A percentile compares a stretch with the other conserved stretches of the same genome.
phyloP scores from a whole-genome alignment of 2,329 filamentous ascomycete genomes.

The Immersiporthe knoxdaviesiana region DNA sequence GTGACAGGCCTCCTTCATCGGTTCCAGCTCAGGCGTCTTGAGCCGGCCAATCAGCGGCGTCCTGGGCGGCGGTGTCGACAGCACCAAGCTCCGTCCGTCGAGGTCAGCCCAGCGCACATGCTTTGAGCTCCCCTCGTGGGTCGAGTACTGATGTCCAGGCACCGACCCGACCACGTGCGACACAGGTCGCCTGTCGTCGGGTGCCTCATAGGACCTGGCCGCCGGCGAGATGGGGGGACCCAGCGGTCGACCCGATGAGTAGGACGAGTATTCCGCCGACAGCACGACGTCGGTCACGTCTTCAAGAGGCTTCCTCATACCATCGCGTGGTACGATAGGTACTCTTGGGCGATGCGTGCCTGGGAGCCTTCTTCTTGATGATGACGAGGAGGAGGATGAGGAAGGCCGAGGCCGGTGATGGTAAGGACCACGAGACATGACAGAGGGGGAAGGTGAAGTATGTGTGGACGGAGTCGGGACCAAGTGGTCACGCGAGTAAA shows the following conservation, averaged over 20 bases:
- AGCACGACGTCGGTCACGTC: constrained; percentile 22
- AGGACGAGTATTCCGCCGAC: constrained; percentile 17
- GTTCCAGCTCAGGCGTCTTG: constrained; percentile 26
- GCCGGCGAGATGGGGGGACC: neutral
- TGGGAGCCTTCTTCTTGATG: constrained; percentile 5
- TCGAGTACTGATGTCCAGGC: neutral
- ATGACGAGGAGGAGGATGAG: no score
- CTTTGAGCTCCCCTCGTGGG: neutral
- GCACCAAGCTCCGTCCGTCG: neutral
- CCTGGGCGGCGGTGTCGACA: constrained; percentile 16
- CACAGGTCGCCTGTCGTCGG: neutral
- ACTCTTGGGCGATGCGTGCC: neutral
- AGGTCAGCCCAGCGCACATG: constrained; percentile 11
- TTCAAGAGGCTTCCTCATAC: constrained; percentile 4
- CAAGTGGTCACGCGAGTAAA: neutral
- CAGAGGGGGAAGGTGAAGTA: neutral
- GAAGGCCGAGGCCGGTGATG: neutral
- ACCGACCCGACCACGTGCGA: neutral
- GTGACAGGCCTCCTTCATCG: neutral
- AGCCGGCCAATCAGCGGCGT: constrained; percentile 25
- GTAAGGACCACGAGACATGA: neutral
- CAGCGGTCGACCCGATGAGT: neutral
- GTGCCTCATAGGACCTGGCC: neutral
- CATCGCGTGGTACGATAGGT: neutral
- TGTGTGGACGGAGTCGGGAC: constrained; percentile 8